Percentiles rank a stretch among this genome's conserved stretches.
Conservation (phyloP, 352 stramenopile genomes). For the Pythium dissotocum region DNA sequence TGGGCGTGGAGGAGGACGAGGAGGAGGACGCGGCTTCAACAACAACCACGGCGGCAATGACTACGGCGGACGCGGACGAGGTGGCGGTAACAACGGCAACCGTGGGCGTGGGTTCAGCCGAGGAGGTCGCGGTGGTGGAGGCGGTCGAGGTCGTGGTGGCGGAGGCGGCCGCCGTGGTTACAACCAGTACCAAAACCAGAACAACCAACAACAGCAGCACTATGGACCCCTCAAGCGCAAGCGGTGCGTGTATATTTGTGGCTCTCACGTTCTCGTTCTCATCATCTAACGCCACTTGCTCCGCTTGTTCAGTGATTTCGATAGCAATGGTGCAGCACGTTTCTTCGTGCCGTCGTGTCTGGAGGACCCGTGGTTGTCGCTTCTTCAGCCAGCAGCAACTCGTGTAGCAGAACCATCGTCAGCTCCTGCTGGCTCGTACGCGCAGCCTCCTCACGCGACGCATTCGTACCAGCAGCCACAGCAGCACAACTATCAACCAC, state of each 20-base stretch:
- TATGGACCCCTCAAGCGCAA: slow-evolving; percentile 45
- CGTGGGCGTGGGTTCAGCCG: slow-evolving; percentile 21
- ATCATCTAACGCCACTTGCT: neutral
- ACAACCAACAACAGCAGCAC: slow-evolving; percentile 9
- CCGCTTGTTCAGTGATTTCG: slow-evolving; percentile 25
- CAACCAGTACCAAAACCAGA: slow-evolving; percentile 10
- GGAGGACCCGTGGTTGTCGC: slow-evolving; percentile 58
- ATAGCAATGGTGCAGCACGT: slow-evolving; percentile 40
- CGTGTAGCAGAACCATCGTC: neutral
- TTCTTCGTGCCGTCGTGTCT: slow-evolving; percentile 74
- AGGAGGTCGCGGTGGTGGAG: slow-evolving; percentile 23
- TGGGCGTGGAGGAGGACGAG: slow-evolving; percentile 6
- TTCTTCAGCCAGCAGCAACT: slow-evolving; percentile 24
- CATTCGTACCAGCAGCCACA: neutral
- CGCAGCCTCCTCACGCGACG: neutral
- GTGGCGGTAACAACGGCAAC: slow-evolving; percentile 7
- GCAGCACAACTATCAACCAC: slow-evolving; percentile 10
- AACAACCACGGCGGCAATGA: neutral
- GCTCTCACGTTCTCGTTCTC: no score
- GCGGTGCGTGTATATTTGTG: slow-evolving; percentile 21
- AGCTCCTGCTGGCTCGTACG: slow-evolving; percentile 6
- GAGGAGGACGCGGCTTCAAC: slow-evolving; percentile 17
- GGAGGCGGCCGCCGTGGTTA: slow-evolving; percentile 14
- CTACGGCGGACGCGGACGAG: slow-evolving; percentile 19
- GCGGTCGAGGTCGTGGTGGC: slow-evolving; percentile 18